Evolutionary conservation across 1,139 yeast species (phyloP).

Genomic region (Saccharomyces hybrid): DNA sequence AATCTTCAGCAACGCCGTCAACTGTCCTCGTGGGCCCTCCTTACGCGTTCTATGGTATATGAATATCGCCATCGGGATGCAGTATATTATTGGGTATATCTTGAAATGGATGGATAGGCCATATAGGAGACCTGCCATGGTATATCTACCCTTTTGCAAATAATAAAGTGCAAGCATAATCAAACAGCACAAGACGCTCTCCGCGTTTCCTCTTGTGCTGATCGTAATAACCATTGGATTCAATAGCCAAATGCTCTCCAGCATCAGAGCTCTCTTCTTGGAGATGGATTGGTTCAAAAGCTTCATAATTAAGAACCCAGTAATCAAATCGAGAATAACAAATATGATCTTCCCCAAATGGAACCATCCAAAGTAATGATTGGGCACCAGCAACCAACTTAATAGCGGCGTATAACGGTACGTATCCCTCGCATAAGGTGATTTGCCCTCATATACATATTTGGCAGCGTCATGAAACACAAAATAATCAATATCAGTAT

Average conservation of each 20-base stretch:
- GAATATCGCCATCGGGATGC: constrained; percentile 39
- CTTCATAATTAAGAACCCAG: constrained; percentile 60
- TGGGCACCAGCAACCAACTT: constrained; percentile 76
- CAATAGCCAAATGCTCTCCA: constrained; percentile 68
- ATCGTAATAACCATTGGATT: constrained; percentile 95
- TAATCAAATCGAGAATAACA: constrained; percentile 66
- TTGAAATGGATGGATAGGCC: constrained; percentile 87
- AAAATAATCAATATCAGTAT: constrained; percentile 88
- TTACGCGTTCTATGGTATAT: constrained; percentile 5
- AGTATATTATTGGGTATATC: constrained; percentile 83
- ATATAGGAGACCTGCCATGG: constrained; percentile 54
- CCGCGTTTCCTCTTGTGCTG: constrained; percentile 89
- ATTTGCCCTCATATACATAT: constrained; percentile 52
- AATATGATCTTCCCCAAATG: constrained; percentile 76
- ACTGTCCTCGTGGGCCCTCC: background rate
- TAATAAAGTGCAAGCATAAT: constrained; percentile 54
- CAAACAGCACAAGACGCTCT: constrained; percentile 76
- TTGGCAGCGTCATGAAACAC: constrained; percentile 89
- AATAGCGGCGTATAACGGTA: constrained; percentile 87
- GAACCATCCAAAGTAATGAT: constrained; percentile 36
- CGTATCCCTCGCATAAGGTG: constrained; percentile 82
- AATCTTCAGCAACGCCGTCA: constrained; percentile 11
- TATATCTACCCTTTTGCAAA: constrained; percentile 33
- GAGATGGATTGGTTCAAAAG: constrained; percentile 33
- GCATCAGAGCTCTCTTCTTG: constrained; percentile 32